Evolutionary conservation across 768 basidiomycete species (phyloP), one percentile per base, ranked within the genome.

Genomic region (Suillus alpinus): DNA sequence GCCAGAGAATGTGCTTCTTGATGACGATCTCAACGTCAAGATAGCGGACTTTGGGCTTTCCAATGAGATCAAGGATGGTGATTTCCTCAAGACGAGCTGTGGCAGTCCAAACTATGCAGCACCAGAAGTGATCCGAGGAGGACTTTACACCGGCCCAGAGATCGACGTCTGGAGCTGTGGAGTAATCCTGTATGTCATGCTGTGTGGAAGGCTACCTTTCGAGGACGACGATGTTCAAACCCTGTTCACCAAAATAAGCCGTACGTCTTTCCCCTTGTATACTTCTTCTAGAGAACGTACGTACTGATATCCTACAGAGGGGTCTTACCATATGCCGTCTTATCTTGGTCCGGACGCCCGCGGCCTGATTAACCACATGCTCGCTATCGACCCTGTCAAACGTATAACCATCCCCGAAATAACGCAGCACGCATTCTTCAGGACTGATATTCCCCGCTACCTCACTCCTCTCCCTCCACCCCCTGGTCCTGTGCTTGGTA

Each of bases 91-190:
- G 69, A 99, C 97, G 9, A 95, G 93, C 66, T 99, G 97, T 73
- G 96, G 97, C 1, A 95, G 93, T 71, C 97, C 97, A 0, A 98
- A 99, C 73, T 99, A 99, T 68, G 97, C 97, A 59, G 96, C 97
- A 0, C 97, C 97, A 1, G 97, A 99, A 71, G 96, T 99, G 68
- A 97, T 99, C 65, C 85, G 89, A 18, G 97, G 97, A 6, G 92
- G 92, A 32, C 82, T 95, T 8, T 99, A 99, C 71, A 94, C 94
- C 0, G 97, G 97, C 0, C 95, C 96, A 0, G 97, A 98, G 76
- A 97, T 98, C 68, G 97, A 99, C 65, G 94, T 98, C 12, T 99
- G 97, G 97, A 94, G 92, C 66, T 92, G 92, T 59, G 97, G 97
- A 0, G 96, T 99, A n/a, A 98, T 99, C 66, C 83, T 99, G 56